Conservation (phyloP, 2,329 filamentous ascomycete genomes). For the Paecilomyces niveus region DNA sequence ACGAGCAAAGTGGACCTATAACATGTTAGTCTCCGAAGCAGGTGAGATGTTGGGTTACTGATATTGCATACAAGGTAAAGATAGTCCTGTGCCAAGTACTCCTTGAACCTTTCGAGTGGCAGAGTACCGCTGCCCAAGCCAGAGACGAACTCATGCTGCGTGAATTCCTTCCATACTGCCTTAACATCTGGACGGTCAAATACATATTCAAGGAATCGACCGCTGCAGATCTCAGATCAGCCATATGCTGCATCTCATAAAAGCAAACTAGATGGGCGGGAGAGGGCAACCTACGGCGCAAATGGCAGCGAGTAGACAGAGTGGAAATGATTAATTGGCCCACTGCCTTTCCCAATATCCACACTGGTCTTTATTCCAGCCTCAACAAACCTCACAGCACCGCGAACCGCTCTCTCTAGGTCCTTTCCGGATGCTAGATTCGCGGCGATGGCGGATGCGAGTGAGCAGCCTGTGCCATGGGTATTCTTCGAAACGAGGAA, state of each 20-base stretch:
- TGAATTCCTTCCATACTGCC: conserved; percentile 65
- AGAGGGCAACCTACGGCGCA: conserved; percentile 38
- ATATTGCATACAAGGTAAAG: conserved; percentile 62
- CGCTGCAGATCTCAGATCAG: conserved; percentile 39
- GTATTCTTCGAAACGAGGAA: conserved; percentile 73
- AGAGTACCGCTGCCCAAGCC: conserved; percentile 69
- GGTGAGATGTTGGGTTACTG: background rate
- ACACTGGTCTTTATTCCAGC: conserved; percentile 53
- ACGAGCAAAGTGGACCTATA: conserved; percentile 73
- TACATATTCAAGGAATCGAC: conserved; percentile 76
- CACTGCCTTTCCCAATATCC: conserved; percentile 51
- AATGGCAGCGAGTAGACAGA: conserved; percentile 55
- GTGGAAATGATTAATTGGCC: conserved; percentile 63
- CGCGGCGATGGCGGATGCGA: conserved; percentile 68
- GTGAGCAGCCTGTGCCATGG: conserved; percentile 89
- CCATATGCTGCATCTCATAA: background rate
- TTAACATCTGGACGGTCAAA: conserved; percentile 69
- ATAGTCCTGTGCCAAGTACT: conserved; percentile 89
- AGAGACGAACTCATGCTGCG: conserved; percentile 75
- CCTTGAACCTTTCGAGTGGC: conserved; percentile 70
- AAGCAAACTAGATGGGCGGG: background rate
- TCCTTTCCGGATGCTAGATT: conserved; percentile 49
- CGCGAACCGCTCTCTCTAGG: conserved; percentile 45
- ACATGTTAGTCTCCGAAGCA: conserved; percentile 1
- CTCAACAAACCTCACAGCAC: conserved; percentile 54